Evolutionary conservation across 345 rosid species (phyloP).

Genomic region (Firmiana major): DNA sequence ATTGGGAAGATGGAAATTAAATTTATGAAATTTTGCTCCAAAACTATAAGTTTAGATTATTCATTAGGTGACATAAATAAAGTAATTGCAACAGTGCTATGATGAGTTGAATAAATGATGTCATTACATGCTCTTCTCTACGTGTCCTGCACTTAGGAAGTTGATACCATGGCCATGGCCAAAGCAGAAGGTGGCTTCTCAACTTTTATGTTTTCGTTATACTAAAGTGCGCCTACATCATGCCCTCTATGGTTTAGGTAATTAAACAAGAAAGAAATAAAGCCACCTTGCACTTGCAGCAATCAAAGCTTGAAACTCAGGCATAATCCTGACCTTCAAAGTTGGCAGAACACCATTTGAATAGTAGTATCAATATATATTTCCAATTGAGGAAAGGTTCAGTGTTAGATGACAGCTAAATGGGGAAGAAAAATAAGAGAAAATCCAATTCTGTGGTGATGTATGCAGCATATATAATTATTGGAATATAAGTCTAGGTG

Average conservation of each 20-base stretch:
- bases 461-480: neutral
- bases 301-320: neutral
- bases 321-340: neutral
- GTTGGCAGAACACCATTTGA: neutral
- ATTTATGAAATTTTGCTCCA: neutral
- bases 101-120: neutral
- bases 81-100: neutral
- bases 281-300: neutral
- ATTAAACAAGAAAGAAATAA: neutral
- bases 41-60: neutral
- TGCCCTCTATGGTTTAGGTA: neutral
- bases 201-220: neutral
- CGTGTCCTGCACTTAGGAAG: neutral
- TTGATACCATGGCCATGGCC: neutral
- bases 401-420: too few relatives aligned
- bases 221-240: neutral
- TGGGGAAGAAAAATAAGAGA: neutral
- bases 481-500: neutral
- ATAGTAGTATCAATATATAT: neutral
- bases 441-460: conserved; percentile 3
- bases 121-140: neutral
- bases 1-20: neutral
- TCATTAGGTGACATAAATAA: too few relatives aligned
- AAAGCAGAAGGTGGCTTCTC: neutral
- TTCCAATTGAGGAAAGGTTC: neutral